Evolutionary conservation across 2,329 filamentous ascomycete species (phyloP), one percentile per base, ranked within the genome.

Genomic region (Allantophomopsis cytisporea): DNA sequence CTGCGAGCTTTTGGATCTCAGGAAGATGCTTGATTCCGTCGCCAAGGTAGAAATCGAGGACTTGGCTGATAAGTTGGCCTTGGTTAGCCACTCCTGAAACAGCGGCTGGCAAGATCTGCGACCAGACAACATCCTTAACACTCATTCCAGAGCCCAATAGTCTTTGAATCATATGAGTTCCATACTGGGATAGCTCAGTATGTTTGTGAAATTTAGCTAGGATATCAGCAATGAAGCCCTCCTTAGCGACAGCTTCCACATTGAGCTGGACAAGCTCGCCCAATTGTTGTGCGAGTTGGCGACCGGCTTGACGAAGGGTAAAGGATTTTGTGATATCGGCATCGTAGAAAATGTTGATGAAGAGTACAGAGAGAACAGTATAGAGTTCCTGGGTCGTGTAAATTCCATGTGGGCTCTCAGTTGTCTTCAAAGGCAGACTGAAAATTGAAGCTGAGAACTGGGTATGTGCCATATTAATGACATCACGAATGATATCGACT

Each of bases 31-130:
- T 47, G 40, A 64, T 58, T 47, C 74, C 71, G 23, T 70, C 59
- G 0, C 72, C 70, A 5, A 87, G 66, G 53, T 82, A 87, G 60
- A 73, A 86, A 53, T 87, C 81, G 14, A 86, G 64, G 2, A 80
- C 68, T 60, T 83, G 79, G 2, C 79, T 74, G 53, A 87, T 85
- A 50, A 81, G 65, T 51, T 83, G 73, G 2, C 73, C 76, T 54
- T 87, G 80, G 49, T 76, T 83, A 1, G 83, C 76, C 7, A 83
- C 76, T 56, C 81, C 71, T 2, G 77, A 72, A 4, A 69, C 69
- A 1, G 76, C 74, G 0, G 76, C 76, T 0, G 83, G 82, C 20
- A 56, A 36, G 47, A 55, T 42, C 15, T 56, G 49, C 33, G 42
- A 42, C 48, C 47, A 54, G 0, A 80, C 75, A 44, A 87, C 75